phyloP scores from a whole-genome alignment of 1,139 yeast genomes.

The Fermentozyma sake region DNA sequence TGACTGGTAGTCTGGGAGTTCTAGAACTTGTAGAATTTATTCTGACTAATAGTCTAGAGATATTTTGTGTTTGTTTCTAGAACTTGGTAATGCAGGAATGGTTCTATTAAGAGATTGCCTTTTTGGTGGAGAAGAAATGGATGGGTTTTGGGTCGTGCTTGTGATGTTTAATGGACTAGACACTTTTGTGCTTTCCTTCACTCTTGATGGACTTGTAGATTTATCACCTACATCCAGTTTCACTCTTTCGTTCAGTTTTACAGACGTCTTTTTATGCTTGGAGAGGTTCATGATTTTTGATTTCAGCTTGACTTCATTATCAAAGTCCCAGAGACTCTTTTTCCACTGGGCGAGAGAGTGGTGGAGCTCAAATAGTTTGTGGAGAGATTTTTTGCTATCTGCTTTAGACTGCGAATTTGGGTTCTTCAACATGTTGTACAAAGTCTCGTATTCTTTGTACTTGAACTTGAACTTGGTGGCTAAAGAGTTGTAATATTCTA shows the following conservation, averaged over 20 bases:
- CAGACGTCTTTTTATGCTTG: constrained; percentile 28
- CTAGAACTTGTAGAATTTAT: too few species aligned
- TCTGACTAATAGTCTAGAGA: too few species aligned
- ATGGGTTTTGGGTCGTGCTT: too few species aligned
- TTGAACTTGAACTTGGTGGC: constrained; percentile 33
- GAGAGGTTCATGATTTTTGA: constrained; percentile 30
- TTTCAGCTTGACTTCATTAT: constrained; percentile 29
- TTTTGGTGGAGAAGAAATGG: not conserved
- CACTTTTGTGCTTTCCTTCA: too few species aligned
- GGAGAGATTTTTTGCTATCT: constrained; percentile 16
- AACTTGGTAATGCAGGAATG: too few species aligned
- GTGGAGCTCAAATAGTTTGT: constrained; percentile 22
- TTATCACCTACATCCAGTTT: too few species aligned
- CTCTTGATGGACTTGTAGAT: too few species aligned
- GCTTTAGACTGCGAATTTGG: constrained; percentile 7
- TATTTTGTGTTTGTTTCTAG: too few species aligned
- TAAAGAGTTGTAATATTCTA: constrained; percentile 23
- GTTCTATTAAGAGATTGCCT: too few species aligned
- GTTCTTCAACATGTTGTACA: constrained; percentile 20
- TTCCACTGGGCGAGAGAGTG: constrained; percentile 23
- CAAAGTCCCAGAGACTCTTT: constrained; percentile 26
- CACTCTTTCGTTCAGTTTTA: too few species aligned
- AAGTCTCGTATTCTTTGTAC: constrained; percentile 35
- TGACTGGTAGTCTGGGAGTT: too few species aligned
- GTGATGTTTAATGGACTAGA: too few species aligned